A percentile compares a stretch with the other conserved stretches of the same genome.
Conservation (phyloP, 1,284 basidiomycete species). For the Megacollybia platyphylla region DNA sequence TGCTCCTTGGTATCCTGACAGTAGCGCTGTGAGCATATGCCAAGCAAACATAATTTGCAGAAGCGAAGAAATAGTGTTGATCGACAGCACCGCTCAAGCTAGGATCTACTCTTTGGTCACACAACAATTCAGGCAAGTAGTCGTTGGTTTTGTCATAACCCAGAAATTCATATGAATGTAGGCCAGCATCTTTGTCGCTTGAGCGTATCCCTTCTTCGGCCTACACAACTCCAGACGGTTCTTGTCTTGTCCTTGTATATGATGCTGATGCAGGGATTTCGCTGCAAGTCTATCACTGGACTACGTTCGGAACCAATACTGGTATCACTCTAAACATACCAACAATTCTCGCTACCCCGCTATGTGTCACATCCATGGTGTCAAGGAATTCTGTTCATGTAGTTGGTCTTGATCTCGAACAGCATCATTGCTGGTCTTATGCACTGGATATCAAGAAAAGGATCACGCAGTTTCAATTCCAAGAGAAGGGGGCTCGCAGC, state of each 20-base stretch:
- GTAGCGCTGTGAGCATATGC: conserved; percentile 12
- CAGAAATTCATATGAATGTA: conserved; percentile 9
- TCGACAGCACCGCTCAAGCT: conserved; percentile 25
- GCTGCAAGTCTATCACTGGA: conserved; percentile 37
- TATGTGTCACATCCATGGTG: conserved; percentile 31
- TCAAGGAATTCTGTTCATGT: conserved; percentile 27
- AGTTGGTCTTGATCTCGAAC: conserved; percentile 20
- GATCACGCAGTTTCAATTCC: conserved; percentile 41
- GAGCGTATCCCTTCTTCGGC: conserved; percentile 17
- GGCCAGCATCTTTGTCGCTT: conserved; percentile 33
- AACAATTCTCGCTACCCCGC: conserved; percentile 12
- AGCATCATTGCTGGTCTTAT: conserved; percentile 22
- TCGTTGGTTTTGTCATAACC: too few species aligned
- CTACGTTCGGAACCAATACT: conserved; percentile 35
- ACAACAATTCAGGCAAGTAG: conserved; percentile 32
- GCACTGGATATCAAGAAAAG: conserved; percentile 39
- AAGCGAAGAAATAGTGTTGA: conserved; percentile 33
- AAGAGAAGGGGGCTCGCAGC: conserved; percentile 16
- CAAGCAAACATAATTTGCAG: conserved; percentile 27
- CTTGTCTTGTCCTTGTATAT: conserved; percentile 29
- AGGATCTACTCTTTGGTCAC: conserved; percentile 38
- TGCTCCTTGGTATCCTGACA: conserved; percentile 25
- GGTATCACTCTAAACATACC: conserved; percentile 25
- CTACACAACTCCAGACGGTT: conserved; percentile 36
- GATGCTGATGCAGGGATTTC: conserved; percentile 8